A percentile compares a stretch with the other conserved stretches of the same genome.
Conservation (phyloP, 2,329 filamentous ascomycete genomes). For the Dissoconium aciculare region DNA sequence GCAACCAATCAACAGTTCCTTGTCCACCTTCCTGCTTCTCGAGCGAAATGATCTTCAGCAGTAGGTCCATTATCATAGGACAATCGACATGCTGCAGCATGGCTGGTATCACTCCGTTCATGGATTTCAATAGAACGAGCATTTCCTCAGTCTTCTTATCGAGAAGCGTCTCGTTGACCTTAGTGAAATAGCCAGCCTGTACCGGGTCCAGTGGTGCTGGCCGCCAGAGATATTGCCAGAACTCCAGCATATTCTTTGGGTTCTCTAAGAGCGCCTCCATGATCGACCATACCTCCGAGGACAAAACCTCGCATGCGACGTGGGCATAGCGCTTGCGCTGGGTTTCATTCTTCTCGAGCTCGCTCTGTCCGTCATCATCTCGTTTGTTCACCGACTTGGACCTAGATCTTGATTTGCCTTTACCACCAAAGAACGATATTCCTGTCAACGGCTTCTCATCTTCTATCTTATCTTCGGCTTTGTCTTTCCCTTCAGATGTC, state of each 20-base stretch:
- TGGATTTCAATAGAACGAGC: slow-evolving; percentile 72
- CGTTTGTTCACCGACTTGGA: slow-evolving; percentile 29
- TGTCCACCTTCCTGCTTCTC: slow-evolving; percentile 84
- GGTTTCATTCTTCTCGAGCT: slow-evolving; percentile 67
- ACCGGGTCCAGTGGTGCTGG: slow-evolving; percentile 79
- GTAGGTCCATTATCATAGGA: slow-evolving; percentile 93
- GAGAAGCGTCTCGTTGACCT: slow-evolving; percentile 93
- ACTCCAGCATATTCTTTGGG: slow-evolving; percentile 58
- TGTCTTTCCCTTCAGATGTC: slow-evolving; percentile 21
- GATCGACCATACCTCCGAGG: slow-evolving; percentile 94
- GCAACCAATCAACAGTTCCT: slow-evolving; percentile 93
- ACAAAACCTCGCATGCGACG: slow-evolving; percentile 80
- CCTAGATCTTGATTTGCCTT: slow-evolving; percentile 28
- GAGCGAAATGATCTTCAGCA: slow-evolving; percentile 91
- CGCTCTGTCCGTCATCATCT: slow-evolving; percentile 29
- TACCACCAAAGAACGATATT: slow-evolving; percentile 33
- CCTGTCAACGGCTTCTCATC: slow-evolving; percentile 30
- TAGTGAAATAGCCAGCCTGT: slow-evolving; percentile 95
- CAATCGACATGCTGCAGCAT: slow-evolving; percentile 91
- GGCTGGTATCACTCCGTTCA: slow-evolving; percentile 67
- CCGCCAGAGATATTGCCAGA: slow-evolving; percentile 80
- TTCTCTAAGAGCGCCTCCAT: slow-evolving; percentile 84
- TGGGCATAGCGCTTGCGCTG: slow-evolving; percentile 87
- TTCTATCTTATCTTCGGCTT: slow-evolving; percentile 21
- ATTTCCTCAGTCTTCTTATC: slow-evolving; percentile 98